Conservation (phyloP, 2,329 filamentous ascomycete species). For the Aspergillus sojae region DNA sequence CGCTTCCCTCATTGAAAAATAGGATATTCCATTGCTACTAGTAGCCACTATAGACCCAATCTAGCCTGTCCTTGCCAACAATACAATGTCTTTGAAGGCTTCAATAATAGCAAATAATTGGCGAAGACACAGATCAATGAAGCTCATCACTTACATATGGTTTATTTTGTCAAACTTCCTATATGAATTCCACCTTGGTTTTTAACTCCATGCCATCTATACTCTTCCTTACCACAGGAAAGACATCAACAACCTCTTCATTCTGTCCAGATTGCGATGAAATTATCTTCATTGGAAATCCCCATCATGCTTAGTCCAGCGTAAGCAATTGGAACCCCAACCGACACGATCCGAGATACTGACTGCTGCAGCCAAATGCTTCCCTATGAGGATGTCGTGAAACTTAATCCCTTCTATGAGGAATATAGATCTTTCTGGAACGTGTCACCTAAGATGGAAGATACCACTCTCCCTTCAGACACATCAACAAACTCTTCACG, state of each 20-base stretch:
- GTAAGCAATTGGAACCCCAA: conserved; percentile 21
- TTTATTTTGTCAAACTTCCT: not conserved
- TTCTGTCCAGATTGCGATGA: conserved; percentile 12
- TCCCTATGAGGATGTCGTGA: conserved; percentile 28
- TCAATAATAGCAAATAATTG: not conserved
- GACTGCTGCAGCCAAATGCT: conserved; percentile 22
- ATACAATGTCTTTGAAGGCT: not conserved
- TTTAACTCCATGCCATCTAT: not conserved
- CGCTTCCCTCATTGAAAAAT: not conserved
- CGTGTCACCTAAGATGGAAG: conserved; percentile 12
- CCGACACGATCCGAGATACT: conserved; percentile 6
- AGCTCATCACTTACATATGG: not conserved
- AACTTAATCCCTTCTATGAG: conserved; percentile 31
- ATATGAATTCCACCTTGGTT: not conserved
- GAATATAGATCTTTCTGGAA: conserved; percentile 27
- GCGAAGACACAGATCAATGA: not conserved
- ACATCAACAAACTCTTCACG: conserved; percentile 20
- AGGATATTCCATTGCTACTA: not conserved
- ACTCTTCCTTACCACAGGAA: not conserved
- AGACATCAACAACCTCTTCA: not conserved
- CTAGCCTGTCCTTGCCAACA: not conserved
- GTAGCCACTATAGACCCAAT: not conserved
- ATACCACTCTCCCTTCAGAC: conserved; percentile 15
- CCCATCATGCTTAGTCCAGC: conserved; percentile 32
- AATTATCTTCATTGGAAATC: conserved; percentile 24